These are phyloP conservation scores for Salix arbutifolia DNA, from an alignment of 345 rosid genomes.

Conservation along the genomic window DNA sequence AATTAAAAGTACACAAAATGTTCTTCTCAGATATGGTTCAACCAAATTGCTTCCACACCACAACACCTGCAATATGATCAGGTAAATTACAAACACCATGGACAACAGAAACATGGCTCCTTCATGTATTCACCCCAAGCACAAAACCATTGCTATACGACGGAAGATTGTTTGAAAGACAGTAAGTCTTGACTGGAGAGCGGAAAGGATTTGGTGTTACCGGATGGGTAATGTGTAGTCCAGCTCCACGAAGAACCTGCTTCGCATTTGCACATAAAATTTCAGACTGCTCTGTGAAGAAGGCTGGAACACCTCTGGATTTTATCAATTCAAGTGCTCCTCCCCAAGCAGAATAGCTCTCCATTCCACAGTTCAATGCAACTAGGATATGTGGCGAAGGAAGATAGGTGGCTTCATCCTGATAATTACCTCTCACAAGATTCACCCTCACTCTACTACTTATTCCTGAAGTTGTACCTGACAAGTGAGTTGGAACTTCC, in stretches of 20 bases:
- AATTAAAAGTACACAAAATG: no score
- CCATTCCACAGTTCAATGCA: conserved; percentile 46
- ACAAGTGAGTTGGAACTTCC: conserved; percentile 39
- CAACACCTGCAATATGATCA: not conserved
- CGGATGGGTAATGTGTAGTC: conserved; percentile 37
- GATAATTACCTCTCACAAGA: conserved; percentile 46
- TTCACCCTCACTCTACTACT: conserved; percentile 43
- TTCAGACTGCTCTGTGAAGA: conserved; percentile 51
- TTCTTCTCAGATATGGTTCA: not conserved
- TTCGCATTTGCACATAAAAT: conserved; percentile 45
- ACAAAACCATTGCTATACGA: conserved; percentile 43
- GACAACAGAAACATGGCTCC: not conserved
- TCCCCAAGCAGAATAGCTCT: conserved; percentile 36
- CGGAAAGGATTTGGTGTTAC: conserved; percentile 41
- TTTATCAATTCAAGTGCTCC: conserved; percentile 45
- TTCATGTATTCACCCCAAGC: conserved; percentile 38
- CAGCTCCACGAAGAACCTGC: conserved; percentile 40
- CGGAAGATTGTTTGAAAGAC: conserved; percentile 36
- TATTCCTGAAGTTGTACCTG: conserved; percentile 44
- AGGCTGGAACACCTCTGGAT: conserved; percentile 35
- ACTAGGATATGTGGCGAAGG: conserved; percentile 46
- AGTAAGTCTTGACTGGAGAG: conserved; percentile 28
- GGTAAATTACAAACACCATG: not conserved
- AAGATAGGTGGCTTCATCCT: conserved; percentile 47
- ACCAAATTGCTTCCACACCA: not conserved